Percentiles rank a stretch among this genome's conserved stretches.
These are phyloP conservation scores for Phytophthora pisi DNA, from an alignment of 352 stramenopile species.

Conservation along the genomic window DNA sequence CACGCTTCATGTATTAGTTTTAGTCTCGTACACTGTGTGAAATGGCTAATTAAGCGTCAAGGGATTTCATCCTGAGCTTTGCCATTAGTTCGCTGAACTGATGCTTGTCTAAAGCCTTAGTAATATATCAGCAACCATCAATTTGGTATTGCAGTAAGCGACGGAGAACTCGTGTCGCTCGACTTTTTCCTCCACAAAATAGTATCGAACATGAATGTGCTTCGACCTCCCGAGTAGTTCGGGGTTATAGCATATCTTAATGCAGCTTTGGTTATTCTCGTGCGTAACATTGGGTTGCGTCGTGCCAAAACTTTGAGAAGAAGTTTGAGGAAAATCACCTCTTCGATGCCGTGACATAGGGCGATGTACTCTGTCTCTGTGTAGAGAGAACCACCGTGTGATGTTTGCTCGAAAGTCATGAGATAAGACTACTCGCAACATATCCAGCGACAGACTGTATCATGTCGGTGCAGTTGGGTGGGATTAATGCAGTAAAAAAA, in stretches of 20 bases:
- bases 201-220: slow-evolving; percentile 46
- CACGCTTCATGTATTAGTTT: slow-evolving; percentile 12
- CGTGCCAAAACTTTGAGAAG: not conserved
- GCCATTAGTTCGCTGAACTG: slow-evolving; percentile 9
- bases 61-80: slow-evolving; percentile 5
- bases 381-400: slow-evolving; percentile 11
- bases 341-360: slow-evolving; percentile 9
- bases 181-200: slow-evolving; percentile 42
- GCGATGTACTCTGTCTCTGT: slow-evolving; percentile 2
- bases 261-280: slow-evolving; percentile 47
- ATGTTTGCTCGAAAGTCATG: slow-evolving; percentile 15
- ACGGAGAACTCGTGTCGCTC: slow-evolving; percentile 29
- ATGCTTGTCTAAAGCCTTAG: slow-evolving; percentile 29
- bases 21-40: not conserved
- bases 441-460: too few species aligned
- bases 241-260: slow-evolving; percentile 36
- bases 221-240: slow-evolving; percentile 37
- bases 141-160: slow-evolving; percentile 31
- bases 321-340: slow-evolving; percentile 9
- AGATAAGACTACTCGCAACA: slow-evolving; percentile 5
- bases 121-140: slow-evolving; percentile 39
- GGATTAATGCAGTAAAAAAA: too few species aligned
- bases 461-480: too few species aligned
- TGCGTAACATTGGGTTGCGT: slow-evolving; percentile 18
- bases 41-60: not conserved